Percentiles rank a stretch among this genome's conserved stretches.
Evolutionary conservation across 192 early-diverging fungal species (phyloP).

Genomic region (Lunasporangiospora selenospora): DNA sequence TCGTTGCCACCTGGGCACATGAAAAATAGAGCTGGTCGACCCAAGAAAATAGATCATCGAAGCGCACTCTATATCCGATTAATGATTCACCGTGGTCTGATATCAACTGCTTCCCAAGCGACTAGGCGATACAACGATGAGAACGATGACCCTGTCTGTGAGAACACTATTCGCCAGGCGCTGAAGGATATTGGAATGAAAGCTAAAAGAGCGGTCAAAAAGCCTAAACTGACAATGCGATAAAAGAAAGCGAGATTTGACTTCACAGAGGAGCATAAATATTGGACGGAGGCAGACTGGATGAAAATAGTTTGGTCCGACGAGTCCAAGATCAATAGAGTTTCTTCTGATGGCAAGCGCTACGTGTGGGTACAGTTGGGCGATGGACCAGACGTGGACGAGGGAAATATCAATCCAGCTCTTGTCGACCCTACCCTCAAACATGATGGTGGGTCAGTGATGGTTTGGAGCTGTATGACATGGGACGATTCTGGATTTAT

Average conservation of each 20-base stretch:
- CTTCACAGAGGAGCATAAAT: not conserved
- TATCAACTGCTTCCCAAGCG: too few relatives aligned
- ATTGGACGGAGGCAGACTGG: constrained; percentile 14
- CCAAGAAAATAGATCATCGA: too few relatives aligned
- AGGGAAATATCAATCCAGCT: not conserved
- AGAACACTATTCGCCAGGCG: not conserved
- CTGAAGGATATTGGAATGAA: constrained; percentile 4
- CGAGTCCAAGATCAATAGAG: constrained; percentile 21
- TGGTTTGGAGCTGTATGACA: constrained; percentile 29
- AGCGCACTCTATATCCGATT: too few relatives aligned
- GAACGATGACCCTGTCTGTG: too few relatives aligned
- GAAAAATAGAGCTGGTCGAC: too few relatives aligned
- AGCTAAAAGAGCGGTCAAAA: constrained; percentile 5
- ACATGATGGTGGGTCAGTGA: constrained; percentile 20
- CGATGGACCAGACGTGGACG: constrained; percentile 6
- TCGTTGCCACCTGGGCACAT: too few relatives aligned
- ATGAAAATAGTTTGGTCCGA: constrained; percentile 12
- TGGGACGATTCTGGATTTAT: constrained; percentile 20
- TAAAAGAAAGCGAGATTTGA: not conserved
- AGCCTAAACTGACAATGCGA: not conserved
- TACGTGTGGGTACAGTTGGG: too few relatives aligned
- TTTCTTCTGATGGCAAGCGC: constrained; percentile 21
- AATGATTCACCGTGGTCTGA: too few relatives aligned
- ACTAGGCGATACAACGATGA: too few relatives aligned
- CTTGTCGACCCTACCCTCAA: constrained; percentile 10